Conservation (phyloP, 2,329 filamentous ascomycete genomes). For the Sarocladium kiliense region DNA sequence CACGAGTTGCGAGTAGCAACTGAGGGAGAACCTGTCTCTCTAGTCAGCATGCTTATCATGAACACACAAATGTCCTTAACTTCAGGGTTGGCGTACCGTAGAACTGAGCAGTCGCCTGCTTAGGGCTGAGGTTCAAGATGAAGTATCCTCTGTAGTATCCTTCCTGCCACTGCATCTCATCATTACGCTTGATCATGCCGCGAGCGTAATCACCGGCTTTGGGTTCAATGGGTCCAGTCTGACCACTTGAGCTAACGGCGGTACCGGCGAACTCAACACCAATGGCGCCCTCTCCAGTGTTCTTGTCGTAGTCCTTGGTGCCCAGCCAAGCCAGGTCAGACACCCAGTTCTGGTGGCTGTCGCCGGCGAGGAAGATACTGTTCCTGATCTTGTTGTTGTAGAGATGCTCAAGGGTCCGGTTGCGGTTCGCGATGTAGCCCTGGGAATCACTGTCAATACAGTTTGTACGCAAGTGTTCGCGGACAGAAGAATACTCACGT, state of each 20-base stretch:
- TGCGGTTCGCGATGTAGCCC: slow-evolving; percentile 65
- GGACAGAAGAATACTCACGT: slow-evolving; percentile 19
- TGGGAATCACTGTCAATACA: slow-evolving; percentile 11
- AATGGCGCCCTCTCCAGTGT: slow-evolving; percentile 49
- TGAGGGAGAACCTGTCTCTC: slow-evolving; percentile 39
- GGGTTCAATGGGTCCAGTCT: slow-evolving; percentile 53
- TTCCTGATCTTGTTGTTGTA: slow-evolving; percentile 66
- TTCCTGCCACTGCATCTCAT: slow-evolving; percentile 68
- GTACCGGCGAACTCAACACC: slow-evolving; percentile 63
- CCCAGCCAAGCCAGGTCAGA: slow-evolving; percentile 54
- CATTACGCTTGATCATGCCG: slow-evolving; percentile 45
- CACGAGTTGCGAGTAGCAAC: slow-evolving; percentile 54
- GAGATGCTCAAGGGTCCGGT: slow-evolving; percentile 62
- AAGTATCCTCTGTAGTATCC: slow-evolving; percentile 72
- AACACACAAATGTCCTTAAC: not conserved
- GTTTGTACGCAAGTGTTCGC: not conserved
- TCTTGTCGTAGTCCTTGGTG: slow-evolving; percentile 44
- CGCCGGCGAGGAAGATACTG: slow-evolving; percentile 68
- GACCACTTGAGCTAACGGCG: slow-evolving; percentile 57
- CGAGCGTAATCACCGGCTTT: slow-evolving; percentile 41
- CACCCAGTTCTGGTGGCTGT: slow-evolving; percentile 64
- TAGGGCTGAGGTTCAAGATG: slow-evolving; percentile 52
- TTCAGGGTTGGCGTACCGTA: slow-evolving; percentile 43
- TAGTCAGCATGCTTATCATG: not conserved
- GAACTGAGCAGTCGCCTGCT: slow-evolving; percentile 56